Conservation (phyloP, 2,329 filamentous ascomycete species). For the Fusarium papillatum region DNA sequence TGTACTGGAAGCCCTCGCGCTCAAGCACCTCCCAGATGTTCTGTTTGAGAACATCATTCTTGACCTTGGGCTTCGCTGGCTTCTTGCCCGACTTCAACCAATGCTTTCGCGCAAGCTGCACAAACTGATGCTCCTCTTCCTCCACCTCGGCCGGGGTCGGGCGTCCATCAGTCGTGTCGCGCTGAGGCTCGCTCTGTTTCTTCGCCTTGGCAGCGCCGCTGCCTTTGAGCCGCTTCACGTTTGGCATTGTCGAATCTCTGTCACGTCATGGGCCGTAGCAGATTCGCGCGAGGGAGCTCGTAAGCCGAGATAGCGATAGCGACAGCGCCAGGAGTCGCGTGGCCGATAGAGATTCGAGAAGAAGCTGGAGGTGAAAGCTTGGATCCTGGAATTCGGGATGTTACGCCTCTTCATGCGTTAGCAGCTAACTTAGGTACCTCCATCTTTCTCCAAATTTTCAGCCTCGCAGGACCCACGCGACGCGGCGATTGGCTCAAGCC, state of each 20-base stretch:
- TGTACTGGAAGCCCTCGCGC: constrained; percentile 82
- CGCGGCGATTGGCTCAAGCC: constrained; percentile 34
- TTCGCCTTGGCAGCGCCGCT: constrained; percentile 58
- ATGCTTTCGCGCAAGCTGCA: constrained; percentile 83
- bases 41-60: constrained; percentile 87
- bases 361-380: constrained; percentile 28
- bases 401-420: constrained; percentile 36
- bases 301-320: constrained; percentile 21
- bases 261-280: constrained; percentile 39
- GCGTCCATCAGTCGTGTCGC: constrained; percentile 54
- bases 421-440: constrained; percentile 7
- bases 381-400: constrained; percentile 32
- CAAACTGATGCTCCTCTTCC: constrained; percentile 79
- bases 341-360: constrained; percentile 14
- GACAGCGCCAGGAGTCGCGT: constrained; percentile 20
- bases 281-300: constrained; percentile 12
- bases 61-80: constrained; percentile 77
- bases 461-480: constrained; percentile 49
- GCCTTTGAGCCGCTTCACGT: constrained; percentile 70
- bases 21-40: constrained; percentile 93
- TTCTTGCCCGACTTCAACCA: constrained; percentile 81
- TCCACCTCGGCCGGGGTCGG: constrained; percentile 76
- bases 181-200: constrained; percentile 51
- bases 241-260: constrained; percentile 61
- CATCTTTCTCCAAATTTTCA: constrained; percentile 49